Evolutionary conservation across 371 early-diverging fungal genomes (phyloP), one percentile per base, ranked within the genome.

Genomic region (Rhizopus stolonifer): DNA sequence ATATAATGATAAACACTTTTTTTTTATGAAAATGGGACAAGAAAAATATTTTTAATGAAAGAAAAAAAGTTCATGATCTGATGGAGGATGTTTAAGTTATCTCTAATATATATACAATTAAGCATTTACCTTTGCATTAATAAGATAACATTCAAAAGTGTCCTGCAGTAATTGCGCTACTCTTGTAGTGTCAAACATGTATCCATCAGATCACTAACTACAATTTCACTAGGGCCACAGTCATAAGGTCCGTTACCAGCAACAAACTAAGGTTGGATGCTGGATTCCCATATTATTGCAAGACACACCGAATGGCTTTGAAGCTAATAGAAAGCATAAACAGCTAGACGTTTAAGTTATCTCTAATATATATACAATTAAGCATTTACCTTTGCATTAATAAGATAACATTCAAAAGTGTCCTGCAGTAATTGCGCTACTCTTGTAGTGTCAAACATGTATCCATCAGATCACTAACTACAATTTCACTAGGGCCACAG

Each of bases 401-500:
- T 45, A 45, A 2, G 39, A 52, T 52, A 32, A 29, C 31, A 43
- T 23, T 44, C 13, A 31, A 44, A 43, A 43, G 52, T 52, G 44
- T 52, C 52, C 39, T 52, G 44, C 44, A 13, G 44, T 52, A 49
- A 49, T 49, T 49, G 25, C 49, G 49, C 49, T 49, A 52, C 52
- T 52, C 29, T 52, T 44, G 32, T 52, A 52, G 52, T 52, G 52
- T 43, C 44, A 52, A 52, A 32, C 52, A 52, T 52, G 44, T 52
- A 52, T 52, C 43, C 52, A 52, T 52, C 52, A 52, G 52, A 43
- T 52, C 52, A 43, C 52, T 52, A 52, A 52, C 52, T 43, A 52
- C 18, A 52, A 52, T 52, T 42, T 52, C 52, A 52, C 52, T 52
- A 52, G 52, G 43, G 44, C 17, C 52, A 52, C 52, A 43, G 52